phyloP scores from a whole-genome alignment of 2,329 filamentous ascomycete species.

The Pleoardoris graminearum region DNA sequence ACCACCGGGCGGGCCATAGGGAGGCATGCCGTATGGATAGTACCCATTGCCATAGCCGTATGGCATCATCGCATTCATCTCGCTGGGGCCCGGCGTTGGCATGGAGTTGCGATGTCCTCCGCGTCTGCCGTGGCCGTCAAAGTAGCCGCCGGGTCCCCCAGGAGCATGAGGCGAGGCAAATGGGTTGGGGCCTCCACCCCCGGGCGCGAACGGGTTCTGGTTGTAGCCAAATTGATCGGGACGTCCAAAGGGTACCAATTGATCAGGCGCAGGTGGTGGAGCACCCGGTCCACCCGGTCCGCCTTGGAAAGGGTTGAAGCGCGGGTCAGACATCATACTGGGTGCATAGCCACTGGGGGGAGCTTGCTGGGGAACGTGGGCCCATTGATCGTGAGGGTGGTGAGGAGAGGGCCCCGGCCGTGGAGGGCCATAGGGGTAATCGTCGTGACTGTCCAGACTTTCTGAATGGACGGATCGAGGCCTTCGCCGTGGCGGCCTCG shows the following conservation, averaged over 20 bases:
- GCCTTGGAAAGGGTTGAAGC: slow-evolving; percentile 31
- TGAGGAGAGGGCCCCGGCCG: slow-evolving; percentile 35
- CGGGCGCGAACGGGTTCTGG: slow-evolving; percentile 34
- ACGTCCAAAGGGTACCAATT: slow-evolving; percentile 39
- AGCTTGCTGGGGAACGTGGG: slow-evolving; percentile 38
- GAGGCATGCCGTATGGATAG: slow-evolving; percentile 34
- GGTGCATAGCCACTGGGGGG: slow-evolving; percentile 44
- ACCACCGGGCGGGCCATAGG: slow-evolving; percentile 32
- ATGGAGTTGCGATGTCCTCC: slow-evolving; percentile 41
- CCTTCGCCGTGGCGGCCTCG: slow-evolving; percentile 36
- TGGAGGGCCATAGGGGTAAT: slow-evolving; percentile 47
- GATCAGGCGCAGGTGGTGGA: slow-evolving; percentile 27
- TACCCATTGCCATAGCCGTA: slow-evolving; percentile 30
- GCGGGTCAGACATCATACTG: slow-evolving; percentile 45
- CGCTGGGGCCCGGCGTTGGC: slow-evolving; percentile 29
- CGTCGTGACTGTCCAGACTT: slow-evolving; percentile 50
- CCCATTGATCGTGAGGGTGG: slow-evolving; percentile 43
- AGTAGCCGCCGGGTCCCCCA: slow-evolving; percentile 41
- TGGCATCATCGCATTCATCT: slow-evolving; percentile 45
- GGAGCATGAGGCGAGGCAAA: slow-evolving; percentile 38
- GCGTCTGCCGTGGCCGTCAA: slow-evolving; percentile 29
- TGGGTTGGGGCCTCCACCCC: slow-evolving; percentile 37
- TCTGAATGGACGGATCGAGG: slow-evolving; percentile 45
- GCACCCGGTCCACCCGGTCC: slow-evolving; percentile 11
- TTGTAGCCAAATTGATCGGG: slow-evolving; percentile 46